Evolutionary conservation across 257 asterid species (phyloP), one percentile per base, ranked within the genome.

Genomic region (Nicotiana tabacum): DNA sequence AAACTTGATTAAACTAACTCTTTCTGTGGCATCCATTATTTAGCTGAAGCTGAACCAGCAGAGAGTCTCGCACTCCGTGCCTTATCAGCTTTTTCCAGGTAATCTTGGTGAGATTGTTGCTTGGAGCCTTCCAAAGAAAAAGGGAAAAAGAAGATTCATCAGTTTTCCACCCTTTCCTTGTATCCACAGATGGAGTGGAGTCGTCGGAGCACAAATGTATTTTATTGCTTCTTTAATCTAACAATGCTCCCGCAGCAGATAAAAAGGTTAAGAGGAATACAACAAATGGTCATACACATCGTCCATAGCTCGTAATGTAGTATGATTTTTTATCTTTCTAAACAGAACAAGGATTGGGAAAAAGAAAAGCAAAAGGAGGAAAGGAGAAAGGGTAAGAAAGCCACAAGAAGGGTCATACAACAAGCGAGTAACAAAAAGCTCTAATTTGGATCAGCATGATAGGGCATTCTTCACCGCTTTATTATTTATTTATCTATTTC

Each of bases 51-150:
- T 51, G 91, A 89, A 85, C 92, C 90, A 77, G 93, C 83, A 11
- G 97, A 90, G 35, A 93, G 97, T 72, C 98, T 86, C 24, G 82
- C 93, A 18, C 78, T 89, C 81, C 97, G 87, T 29, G 98, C 98
- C 87, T 88, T 91, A 76, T 95, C 97, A 24, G 98, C 98, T 77
- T 78, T 93, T 80, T 92, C 98, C 95, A 93, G 37, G 89, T 95
- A 95, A 89, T 95, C 96, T 87, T 92, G 98, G 86, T 95, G 98
- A 79, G 98, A 95, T 83, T 82, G 96, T 51, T 93, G 98, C 88
- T 89, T 95, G 33, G 97, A 82, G 37, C 90, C 98, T 92, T 77
- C 57, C 79, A 60, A 51, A 15, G 29, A 51, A 51, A 51, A 9
- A 76, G 2, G 29, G 4, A n/a, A 46, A 13, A 48, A 48, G 27